A percentile compares a stretch with the other conserved stretches of the same genome.
Conservation (phyloP, 1,139 yeast genomes). For the Sugiyamaella novakii region DNA sequence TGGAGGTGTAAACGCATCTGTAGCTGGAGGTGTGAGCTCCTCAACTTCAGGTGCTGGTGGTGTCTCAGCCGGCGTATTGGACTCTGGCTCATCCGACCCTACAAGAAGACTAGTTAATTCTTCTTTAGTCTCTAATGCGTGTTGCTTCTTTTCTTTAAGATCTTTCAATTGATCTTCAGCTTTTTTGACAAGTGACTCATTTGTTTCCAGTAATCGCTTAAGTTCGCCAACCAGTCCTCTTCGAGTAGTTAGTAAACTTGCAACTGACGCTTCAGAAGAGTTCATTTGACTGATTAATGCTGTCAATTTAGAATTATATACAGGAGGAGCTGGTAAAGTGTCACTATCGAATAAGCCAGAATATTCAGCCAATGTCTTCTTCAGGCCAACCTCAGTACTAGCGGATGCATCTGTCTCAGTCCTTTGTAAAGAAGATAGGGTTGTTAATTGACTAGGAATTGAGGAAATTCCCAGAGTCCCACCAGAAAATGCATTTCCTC, state of each 20-base stretch:
- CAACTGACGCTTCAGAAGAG: conserved; percentile 31
- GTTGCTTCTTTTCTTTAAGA: conserved; percentile 47
- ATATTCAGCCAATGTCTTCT: conserved; percentile 27
- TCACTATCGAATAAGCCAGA: conserved; percentile 44
- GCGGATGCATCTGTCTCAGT: conserved; percentile 29
- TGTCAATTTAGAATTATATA: conserved; percentile 50
- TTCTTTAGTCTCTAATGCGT: conserved; percentile 47
- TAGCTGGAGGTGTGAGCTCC: conserved; percentile 28
- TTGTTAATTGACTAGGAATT: conserved; percentile 49
- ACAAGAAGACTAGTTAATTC: conserved; percentile 52
- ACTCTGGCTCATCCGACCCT: conserved; percentile 33
- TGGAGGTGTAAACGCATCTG: conserved; percentile 23
- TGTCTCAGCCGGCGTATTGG: conserved; percentile 27
- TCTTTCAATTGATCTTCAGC: conserved; percentile 51
- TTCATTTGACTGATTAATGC: conserved; percentile 25
- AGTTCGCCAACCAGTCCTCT: conserved; percentile 48
- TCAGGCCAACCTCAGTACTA: conserved; percentile 21
- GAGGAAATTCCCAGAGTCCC: conserved; percentile 31
- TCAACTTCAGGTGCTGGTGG: conserved; percentile 22
- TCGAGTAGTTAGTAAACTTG: conserved; percentile 48
- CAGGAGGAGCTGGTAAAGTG: conserved; percentile 55
- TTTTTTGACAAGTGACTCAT: conserved; percentile 49
- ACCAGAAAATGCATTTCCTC: conserved; percentile 28
- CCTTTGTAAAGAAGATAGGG: conserved; percentile 48
- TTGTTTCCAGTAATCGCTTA: conserved; percentile 46